Conservation (phyloP, 2,329 filamentous ascomycete genomes). For the Septoria petroselini region DNA sequence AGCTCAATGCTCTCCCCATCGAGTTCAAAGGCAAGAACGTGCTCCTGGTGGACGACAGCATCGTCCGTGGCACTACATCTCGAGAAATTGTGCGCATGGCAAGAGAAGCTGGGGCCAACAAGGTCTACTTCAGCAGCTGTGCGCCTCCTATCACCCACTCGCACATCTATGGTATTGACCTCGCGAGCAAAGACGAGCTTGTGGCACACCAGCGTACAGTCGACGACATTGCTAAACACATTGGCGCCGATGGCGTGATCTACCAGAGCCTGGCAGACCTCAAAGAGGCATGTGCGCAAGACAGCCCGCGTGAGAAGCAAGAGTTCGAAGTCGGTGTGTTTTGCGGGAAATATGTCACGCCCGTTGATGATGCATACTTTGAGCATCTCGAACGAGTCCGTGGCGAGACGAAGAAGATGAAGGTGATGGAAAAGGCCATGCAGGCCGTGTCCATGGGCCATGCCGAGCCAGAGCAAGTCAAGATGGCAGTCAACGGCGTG, state of each 20-base stretch:
- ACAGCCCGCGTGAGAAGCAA: constrained; percentile 58
- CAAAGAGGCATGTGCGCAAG: constrained; percentile 72
- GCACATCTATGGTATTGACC: constrained; percentile 81
- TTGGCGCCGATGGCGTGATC: constrained; percentile 72
- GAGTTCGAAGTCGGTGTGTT: constrained; percentile 91
- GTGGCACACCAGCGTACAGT: constrained; percentile 66
- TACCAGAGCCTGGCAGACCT: constrained; percentile 76
- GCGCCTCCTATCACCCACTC: constrained; percentile 77
- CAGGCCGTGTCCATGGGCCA: constrained; percentile 62
- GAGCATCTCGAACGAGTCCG: constrained; percentile 70
- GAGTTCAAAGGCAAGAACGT: constrained; percentile 82
- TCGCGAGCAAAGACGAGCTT: constrained; percentile 67
- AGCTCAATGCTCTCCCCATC: constrained; percentile 79
- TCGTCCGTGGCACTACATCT: constrained; percentile 81
- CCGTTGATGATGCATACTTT: constrained; percentile 76
- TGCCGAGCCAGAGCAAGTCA: constrained; percentile 59
- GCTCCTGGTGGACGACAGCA: constrained; percentile 82
- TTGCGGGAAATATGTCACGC: constrained; percentile 80
- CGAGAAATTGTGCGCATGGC: constrained; percentile 81
- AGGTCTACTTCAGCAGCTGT: constrained; percentile 79
- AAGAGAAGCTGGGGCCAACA: constrained; percentile 74
- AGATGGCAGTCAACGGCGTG: constrained; percentile 61
- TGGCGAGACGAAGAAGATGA: constrained; percentile 66
- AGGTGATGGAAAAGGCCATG: constrained; percentile 62
- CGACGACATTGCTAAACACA: constrained; percentile 61